Conservation (phyloP, 1,284 basidiomycete genomes). For the Moesziomyces antarcticus region DNA sequence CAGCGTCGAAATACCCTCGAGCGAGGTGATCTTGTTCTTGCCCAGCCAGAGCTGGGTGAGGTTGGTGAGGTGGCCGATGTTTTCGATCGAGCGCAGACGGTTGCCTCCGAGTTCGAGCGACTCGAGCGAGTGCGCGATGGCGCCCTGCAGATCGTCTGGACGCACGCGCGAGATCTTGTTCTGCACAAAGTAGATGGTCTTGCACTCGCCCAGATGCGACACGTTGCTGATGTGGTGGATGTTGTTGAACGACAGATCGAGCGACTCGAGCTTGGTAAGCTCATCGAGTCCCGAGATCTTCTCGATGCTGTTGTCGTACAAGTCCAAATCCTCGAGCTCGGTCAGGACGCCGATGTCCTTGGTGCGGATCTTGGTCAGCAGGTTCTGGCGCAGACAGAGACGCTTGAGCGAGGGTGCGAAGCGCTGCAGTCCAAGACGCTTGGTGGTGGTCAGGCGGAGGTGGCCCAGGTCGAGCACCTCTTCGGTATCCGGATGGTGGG, state of each 20-base stretch:
- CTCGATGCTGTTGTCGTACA: conserved; percentile 91
- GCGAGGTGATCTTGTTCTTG: conserved; percentile 72
- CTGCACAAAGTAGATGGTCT: conserved; percentile 92
- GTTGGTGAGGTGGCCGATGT: conserved; percentile 81
- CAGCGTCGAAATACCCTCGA: conserved; percentile 41
- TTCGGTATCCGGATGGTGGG: conserved; percentile 50
- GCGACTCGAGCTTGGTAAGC: conserved; percentile 77
- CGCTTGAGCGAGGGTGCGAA: conserved; percentile 79
- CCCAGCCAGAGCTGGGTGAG: conserved; percentile 95
- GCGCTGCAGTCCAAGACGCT: conserved; percentile 73
- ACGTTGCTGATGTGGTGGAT: conserved; percentile 73
- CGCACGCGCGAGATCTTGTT: conserved; percentile 87
- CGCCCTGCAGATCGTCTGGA: conserved; percentile 72
- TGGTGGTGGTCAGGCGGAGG: conserved; percentile 76
- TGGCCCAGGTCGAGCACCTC: conserved; percentile 82
- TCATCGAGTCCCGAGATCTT: conserved; percentile 55
- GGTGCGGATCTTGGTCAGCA: conserved; percentile 77
- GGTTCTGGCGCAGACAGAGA: conserved; percentile 90
- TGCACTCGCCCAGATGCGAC: conserved; percentile 72
- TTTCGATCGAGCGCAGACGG: conserved; percentile 87
- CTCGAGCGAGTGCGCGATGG: conserved; percentile 75
- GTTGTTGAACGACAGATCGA: conserved; percentile 96
- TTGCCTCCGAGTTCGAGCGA: conserved; percentile 95
- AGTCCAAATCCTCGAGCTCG: conserved; percentile 85
- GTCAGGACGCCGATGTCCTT: conserved; percentile 70